Percentiles rank a stretch among this genome's conserved stretches.
These are phyloP conservation scores for Populus davidiana DNA, from an alignment of 345 rosid genomes.

Conservation along the genomic window DNA sequence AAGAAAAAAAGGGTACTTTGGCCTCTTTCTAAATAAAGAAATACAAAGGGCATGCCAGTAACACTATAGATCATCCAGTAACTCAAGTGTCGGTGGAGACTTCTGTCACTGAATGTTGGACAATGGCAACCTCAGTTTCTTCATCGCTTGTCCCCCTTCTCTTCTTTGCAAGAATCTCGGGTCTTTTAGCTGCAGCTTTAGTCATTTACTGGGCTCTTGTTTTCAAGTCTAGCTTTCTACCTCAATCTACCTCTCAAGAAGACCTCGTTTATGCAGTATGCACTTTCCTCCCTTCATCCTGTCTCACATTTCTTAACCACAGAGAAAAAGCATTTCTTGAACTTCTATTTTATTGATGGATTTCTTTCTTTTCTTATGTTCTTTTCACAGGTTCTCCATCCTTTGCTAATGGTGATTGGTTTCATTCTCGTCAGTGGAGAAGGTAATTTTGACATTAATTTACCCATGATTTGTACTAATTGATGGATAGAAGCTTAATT, in stretches of 20 bases:
- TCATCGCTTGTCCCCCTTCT: constrained; percentile 42
- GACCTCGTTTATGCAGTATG: constrained; percentile 63
- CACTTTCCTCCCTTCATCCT: background rate
- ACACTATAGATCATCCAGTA: background rate
- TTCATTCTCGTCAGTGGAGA: constrained; percentile 90
- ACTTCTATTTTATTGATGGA: background rate
- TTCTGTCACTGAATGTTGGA: background rate
- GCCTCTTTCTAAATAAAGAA: background rate
- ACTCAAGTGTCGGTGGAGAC: constrained; percentile 12
- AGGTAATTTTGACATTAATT: constrained; percentile 40
- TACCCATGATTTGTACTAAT: background rate
- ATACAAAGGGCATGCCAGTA: background rate
- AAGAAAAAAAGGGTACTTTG: background rate
- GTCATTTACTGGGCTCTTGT: constrained; percentile 70
- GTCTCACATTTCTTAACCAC: background rate
- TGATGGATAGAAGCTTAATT: background rate
- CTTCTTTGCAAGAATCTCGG: constrained; percentile 65
- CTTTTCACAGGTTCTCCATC: constrained; percentile 66
- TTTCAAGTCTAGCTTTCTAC: constrained; percentile 60
- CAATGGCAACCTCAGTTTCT: constrained; percentile 6
- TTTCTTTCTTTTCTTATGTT: background rate
- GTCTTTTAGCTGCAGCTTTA: constrained; percentile 47
- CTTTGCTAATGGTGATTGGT: constrained; percentile 89
- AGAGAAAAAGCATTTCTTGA: background rate
- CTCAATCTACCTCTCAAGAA: constrained; percentile 44